A percentile compares a stretch with the other conserved stretches of the same genome.
These are phyloP conservation scores for Nannochloris sp. DNA, from an alignment of 139 green algal genomes.

Conservation along the genomic window DNA sequence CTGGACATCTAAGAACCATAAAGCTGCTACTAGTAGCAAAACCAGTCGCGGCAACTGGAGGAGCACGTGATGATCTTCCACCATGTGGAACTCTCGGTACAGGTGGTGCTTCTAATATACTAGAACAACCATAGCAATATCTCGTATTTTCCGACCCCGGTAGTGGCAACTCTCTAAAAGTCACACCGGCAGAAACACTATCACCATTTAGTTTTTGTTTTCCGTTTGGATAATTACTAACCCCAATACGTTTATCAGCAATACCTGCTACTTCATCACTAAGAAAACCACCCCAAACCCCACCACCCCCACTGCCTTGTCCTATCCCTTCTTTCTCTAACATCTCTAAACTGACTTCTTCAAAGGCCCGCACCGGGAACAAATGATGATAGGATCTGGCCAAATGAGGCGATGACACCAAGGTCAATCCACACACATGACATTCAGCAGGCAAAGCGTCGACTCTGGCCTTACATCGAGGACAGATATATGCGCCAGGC, in stretches of 20 bases:
- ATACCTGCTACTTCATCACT: too few relatives aligned
- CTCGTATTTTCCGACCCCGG: background rate
- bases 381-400: constrained; percentile 97
- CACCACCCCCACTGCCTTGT: too few relatives aligned
- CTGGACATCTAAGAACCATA: constrained; percentile 56
- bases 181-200: too few relatives aligned
- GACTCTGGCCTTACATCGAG: constrained; percentile 48
- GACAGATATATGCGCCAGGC: constrained; percentile 73
- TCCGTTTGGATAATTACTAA: too few relatives aligned
- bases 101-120: constrained; percentile 1
- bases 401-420: constrained; percentile 93
- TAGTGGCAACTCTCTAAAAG: background rate
- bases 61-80: background rate
- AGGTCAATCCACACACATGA: constrained; percentile 84
- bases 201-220: too few relatives aligned
- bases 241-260: too few relatives aligned
- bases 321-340: too few relatives aligned
- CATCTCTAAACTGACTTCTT: constrained; percentile 43
- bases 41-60: too few relatives aligned
- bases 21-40: too few relatives aligned
- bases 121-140: constrained; percentile 57
- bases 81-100: constrained; percentile 1
- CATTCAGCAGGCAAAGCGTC: constrained; percentile 79
- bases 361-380: constrained; percentile 82
- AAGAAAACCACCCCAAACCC: too few relatives aligned